These are phyloP conservation scores for Gracilaria vermiculophylla DNA, from an alignment of 23 red algal species.

Conservation along the genomic window DNA sequence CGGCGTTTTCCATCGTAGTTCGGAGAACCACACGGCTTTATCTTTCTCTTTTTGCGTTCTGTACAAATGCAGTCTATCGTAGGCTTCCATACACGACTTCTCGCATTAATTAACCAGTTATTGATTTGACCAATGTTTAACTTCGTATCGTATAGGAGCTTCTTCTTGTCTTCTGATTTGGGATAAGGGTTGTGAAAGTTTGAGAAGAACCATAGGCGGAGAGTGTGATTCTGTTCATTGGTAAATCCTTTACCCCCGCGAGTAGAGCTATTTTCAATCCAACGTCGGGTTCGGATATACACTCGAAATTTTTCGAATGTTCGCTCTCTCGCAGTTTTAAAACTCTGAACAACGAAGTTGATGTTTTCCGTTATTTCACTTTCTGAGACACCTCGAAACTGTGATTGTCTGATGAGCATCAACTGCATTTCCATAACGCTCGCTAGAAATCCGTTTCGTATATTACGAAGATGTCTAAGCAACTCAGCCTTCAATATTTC, in stretches of 20 bases:
- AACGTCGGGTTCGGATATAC: conserved; percentile 27
- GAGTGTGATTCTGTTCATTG: conserved; percentile 30
- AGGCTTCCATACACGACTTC: conserved; percentile 79
- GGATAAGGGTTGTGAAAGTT: conserved; percentile 59
- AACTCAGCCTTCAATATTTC: background rate
- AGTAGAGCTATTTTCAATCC: conserved; percentile 18
- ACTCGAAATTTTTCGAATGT: conserved; percentile 26
- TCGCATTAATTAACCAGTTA: conserved; percentile 89
- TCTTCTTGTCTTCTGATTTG: conserved; percentile 9
- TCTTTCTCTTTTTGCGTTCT: background rate
- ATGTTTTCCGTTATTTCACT: background rate
- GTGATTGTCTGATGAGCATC: background rate
- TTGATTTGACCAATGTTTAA: conserved; percentile 55
- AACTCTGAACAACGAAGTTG: background rate
- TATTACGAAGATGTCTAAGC: background rate
- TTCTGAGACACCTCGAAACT: background rate
- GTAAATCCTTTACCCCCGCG: conserved; percentile 19
- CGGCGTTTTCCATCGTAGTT: background rate
- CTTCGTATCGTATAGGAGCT: background rate
- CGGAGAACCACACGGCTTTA: background rate
- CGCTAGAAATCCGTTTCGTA: background rate
- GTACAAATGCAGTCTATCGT: conserved; percentile 61
- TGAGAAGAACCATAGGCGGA: conserved; percentile 49
- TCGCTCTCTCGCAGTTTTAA: background rate
- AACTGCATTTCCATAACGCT: conserved; percentile 2